Conservation (phyloP, 2,329 filamentous ascomycete species). For the Verticillium klebahnii region DNA sequence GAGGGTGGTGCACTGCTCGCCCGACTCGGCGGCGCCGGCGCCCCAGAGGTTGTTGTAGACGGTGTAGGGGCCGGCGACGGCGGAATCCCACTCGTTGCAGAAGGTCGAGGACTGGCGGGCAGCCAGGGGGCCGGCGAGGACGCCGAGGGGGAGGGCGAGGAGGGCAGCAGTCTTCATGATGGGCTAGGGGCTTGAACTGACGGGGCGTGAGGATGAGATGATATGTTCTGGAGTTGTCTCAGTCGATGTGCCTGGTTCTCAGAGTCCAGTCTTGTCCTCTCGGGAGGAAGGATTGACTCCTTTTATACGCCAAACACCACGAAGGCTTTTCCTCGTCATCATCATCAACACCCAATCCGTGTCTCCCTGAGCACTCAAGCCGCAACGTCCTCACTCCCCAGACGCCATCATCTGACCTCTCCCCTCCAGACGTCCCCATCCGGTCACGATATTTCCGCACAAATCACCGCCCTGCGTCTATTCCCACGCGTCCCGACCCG, state of each 20-base stretch:
- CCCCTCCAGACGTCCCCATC: not conserved
- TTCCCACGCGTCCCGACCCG: not conserved
- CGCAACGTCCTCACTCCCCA: not conserved
- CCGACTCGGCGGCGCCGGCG: slow-evolving; percentile 22
- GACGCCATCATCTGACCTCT: not conserved
- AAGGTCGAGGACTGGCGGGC: slow-evolving; percentile 9
- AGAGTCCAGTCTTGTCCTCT: not conserved
- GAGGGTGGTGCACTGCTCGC: slow-evolving; percentile 34
- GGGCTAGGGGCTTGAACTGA: not conserved
- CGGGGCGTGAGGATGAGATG: not conserved
- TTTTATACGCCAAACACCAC: not conserved
- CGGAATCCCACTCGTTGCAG: slow-evolving; percentile 29
- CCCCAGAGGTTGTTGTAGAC: slow-evolving; percentile 39
- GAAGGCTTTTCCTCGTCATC: not conserved
- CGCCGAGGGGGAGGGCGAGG: not conserved
- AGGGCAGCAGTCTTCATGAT: not conserved
- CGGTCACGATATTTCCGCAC: not conserved
- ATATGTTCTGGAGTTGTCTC: not conserved
- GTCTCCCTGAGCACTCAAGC: not conserved
- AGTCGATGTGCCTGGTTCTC: not conserved
- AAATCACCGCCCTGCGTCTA: not conserved
- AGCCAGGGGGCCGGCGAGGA: slow-evolving; percentile 1
- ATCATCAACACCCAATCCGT: not conserved
- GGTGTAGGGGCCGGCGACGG: slow-evolving; percentile 23
- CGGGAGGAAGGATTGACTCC: not conserved